Conservation (phyloP, 352 stramenopile genomes). For the Pythium biforme region DNA sequence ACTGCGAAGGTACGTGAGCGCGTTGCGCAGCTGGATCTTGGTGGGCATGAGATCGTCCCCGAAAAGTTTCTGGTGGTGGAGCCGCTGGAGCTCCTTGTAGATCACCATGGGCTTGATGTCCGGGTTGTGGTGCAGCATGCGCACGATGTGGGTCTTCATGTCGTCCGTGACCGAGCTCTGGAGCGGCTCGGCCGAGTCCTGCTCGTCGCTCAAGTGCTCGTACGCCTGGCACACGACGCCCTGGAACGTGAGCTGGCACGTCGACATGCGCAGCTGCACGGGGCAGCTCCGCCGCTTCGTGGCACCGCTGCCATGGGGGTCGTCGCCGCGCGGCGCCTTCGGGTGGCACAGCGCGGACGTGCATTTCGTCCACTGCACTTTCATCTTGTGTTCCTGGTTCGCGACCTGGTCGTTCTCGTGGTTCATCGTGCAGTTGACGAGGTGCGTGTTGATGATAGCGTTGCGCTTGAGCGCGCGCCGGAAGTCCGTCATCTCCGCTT, state of each 20-base stretch:
- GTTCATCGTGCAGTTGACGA: conserved; percentile 83
- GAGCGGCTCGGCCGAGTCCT: conserved; percentile 70
- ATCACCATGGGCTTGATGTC: conserved; percentile 79
- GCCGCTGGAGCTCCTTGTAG: conserved; percentile 60
- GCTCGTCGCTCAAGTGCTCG: conserved; percentile 71
- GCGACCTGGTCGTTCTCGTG: conserved; percentile 49
- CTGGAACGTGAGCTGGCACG: conserved; percentile 71
- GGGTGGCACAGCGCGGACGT: conserved; percentile 76
- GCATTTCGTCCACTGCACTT: conserved; percentile 83
- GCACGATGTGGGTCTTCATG: conserved; percentile 72
- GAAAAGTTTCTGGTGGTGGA: conserved; percentile 58
- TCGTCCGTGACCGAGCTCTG: conserved; percentile 73
- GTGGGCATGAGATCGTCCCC: conserved; percentile 77
- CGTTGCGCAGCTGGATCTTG: conserved; percentile 81
- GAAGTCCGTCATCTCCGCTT: conserved; percentile 74
- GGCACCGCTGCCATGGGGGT: conserved; percentile 5
- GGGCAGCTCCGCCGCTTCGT: conserved; percentile 46
- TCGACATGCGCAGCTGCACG: conserved; percentile 81
- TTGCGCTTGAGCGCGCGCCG: conserved; percentile 77
- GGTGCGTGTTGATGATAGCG: conserved; percentile 82
- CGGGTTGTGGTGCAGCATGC: conserved; percentile 58
- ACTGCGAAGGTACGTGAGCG: conserved; percentile 77
- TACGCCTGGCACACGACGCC: conserved; percentile 77
- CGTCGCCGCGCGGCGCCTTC: conserved; percentile 29
- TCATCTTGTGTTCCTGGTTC: conserved; percentile 78